Evolutionary conservation across 2,329 filamentous ascomycete species (phyloP).

Genomic region (Botrytis sinoallii): DNA sequence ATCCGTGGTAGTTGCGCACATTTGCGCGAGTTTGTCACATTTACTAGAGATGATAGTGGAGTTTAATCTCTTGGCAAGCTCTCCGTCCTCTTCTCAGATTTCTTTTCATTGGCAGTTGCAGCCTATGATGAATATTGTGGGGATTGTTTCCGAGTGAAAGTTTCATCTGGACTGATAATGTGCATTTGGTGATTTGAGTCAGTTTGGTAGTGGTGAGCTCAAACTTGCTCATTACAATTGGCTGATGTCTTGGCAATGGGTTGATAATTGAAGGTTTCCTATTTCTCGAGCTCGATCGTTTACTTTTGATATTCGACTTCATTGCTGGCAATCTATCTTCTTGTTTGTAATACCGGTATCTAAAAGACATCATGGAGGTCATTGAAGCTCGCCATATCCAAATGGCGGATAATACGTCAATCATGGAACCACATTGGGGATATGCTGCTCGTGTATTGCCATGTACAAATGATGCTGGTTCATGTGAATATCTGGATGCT

Average conservation of each 20-base stretch:
- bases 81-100: background rate
- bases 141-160: background rate
- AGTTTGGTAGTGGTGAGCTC: background rate
- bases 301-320: background rate
- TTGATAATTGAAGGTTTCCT: slow-evolving; percentile 10
- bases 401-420: slow-evolving; percentile 18
- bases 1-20: background rate
- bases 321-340: background rate
- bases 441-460: slow-evolving; percentile 51
- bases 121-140: background rate
- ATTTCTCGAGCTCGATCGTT: background rate
- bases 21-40: slow-evolving; percentile 19
- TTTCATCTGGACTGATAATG: slow-evolving; percentile 1
- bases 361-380: slow-evolving; percentile 7
- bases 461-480: slow-evolving; percentile 55
- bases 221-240: slow-evolving; percentile 16
- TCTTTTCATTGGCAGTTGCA: background rate
- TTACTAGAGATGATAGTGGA: background rate
- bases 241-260: slow-evolving; percentile 2
- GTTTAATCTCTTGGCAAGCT: slow-evolving; percentile 10
- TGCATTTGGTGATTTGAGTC: background rate
- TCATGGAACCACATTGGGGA: slow-evolving; percentile 45
- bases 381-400: slow-evolving; percentile 19
- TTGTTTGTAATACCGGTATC: background rate
- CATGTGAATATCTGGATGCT: slow-evolving; percentile 55